phyloP scores from a whole-genome alignment of 495 filamentous ascomycete species.

The Hypomontagnella monticulosa region DNA sequence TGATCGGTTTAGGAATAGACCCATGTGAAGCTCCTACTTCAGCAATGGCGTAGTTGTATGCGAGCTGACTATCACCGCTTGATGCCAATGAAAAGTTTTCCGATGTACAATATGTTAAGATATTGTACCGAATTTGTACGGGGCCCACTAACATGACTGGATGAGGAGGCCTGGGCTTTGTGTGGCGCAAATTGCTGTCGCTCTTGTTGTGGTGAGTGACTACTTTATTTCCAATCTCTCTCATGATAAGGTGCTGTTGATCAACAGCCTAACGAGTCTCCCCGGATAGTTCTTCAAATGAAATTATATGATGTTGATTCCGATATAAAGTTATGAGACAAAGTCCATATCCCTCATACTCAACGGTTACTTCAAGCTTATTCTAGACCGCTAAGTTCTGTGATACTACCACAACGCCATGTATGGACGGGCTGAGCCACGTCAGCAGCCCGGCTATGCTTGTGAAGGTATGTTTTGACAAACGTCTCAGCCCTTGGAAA shows the following conservation, averaged over 20 bases:
- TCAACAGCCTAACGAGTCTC: background rate
- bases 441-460: constrained; percentile 56
- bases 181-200: constrained; percentile 21
- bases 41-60: constrained; percentile 14
- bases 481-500: constrained; percentile 31
- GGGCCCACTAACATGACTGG: constrained; percentile 8
- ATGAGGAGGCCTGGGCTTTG: constrained; percentile 7
- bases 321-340: constrained; percentile 16
- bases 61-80: constrained; percentile 15
- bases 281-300: background rate
- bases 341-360: background rate
- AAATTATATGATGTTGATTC: background rate
- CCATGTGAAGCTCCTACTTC: constrained; percentile 16
- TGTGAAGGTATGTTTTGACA: constrained; percentile 46
- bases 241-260: background rate
- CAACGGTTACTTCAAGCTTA: constrained; percentile 2
- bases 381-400: constrained; percentile 9
- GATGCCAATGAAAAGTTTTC: constrained; percentile 12
- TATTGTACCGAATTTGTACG: constrained; percentile 5
- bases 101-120: constrained; percentile 7
- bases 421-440: constrained; percentile 44
- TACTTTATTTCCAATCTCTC: constrained; percentile 26
- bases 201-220: constrained; percentile 1
- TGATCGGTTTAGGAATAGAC: constrained; percentile 12
- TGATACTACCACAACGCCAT: constrained; percentile 26